phyloP scores from a whole-genome alignment of 2,329 filamentous ascomycete genomes.

The Hymenoscyphus occultus region DNA sequence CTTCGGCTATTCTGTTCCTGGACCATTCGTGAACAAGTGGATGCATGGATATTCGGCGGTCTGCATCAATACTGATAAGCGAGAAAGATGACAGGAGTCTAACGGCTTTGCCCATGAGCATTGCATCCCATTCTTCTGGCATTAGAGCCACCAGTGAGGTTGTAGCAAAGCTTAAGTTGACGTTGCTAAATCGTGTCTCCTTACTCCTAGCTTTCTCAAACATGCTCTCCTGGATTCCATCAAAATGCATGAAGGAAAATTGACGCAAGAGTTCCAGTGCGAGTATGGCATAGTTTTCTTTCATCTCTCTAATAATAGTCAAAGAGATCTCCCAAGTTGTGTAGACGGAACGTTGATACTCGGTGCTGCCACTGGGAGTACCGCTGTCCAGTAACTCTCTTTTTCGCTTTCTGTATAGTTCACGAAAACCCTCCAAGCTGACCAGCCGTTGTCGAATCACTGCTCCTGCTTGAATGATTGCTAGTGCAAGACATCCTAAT shows the following conservation, averaged over 20 bases:
- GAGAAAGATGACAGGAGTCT: slow-evolving; percentile 15
- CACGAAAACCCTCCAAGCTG: slow-evolving; percentile 18
- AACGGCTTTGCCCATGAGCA: slow-evolving; percentile 15
- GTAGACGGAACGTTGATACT: slow-evolving; percentile 19
- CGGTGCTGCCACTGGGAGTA: background rate
- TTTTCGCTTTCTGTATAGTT: slow-evolving; percentile 15
- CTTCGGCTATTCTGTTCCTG: slow-evolving; percentile 10
- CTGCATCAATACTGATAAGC: slow-evolving; percentile 12
- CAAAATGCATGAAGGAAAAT: slow-evolving; percentile 25
- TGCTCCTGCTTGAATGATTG: slow-evolving; percentile 33
- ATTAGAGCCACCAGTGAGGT: slow-evolving; percentile 8
- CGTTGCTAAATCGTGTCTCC: too few relatives aligned
- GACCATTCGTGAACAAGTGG: slow-evolving; percentile 39
- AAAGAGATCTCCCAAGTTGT: slow-evolving; percentile 26
- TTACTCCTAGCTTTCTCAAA: too few relatives aligned
- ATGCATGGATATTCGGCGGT: slow-evolving; percentile 34
- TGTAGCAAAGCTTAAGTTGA: too few relatives aligned
- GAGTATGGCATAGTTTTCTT: slow-evolving; percentile 6
- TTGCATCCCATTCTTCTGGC: slow-evolving; percentile 16
- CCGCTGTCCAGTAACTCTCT: slow-evolving; percentile 17
- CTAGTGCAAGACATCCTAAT: slow-evolving; percentile 33
- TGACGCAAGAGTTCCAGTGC: slow-evolving; percentile 19
- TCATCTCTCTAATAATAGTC: slow-evolving; percentile 15
- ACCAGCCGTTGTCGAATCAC: slow-evolving; percentile 21
- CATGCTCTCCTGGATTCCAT: too few relatives aligned